phyloP scores from a whole-genome alignment of 148 eudicot genomes.

The Rhododendron simsii region DNA sequence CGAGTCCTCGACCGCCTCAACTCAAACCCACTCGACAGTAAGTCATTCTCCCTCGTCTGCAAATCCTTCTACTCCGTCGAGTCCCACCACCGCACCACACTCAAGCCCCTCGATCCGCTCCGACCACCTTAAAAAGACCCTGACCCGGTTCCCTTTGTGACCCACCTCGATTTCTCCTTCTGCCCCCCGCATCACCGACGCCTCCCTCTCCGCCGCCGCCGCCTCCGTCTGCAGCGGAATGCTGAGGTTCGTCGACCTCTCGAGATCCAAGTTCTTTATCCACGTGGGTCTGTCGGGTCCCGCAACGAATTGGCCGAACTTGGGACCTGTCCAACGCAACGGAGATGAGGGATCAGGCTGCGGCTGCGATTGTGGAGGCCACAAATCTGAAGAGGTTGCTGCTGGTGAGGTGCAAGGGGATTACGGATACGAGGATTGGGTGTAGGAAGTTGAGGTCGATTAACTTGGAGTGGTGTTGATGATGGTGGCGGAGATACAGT shows the following conservation, averaged over 20 bases:
- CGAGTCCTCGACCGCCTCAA: conserved; percentile 57
- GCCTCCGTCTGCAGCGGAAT: conserved; percentile 12
- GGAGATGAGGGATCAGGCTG: conserved; percentile 47
- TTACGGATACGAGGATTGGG: conserved; percentile 88
- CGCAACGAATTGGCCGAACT: conserved; percentile 39
- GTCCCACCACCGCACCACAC: conserved; percentile 48
- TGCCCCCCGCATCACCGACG: conserved; percentile 8
- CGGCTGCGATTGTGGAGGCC: conserved; percentile 68
- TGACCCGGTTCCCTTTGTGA: conserved; percentile 41
- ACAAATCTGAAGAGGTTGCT: conserved; percentile 62
- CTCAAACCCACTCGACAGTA: conserved; percentile 43
- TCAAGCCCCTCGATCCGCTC: conserved; percentile 51
- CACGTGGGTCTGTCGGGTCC: conserved; percentile 49
- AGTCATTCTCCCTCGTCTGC: conserved; percentile 67
- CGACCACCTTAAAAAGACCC: conserved; percentile 36
- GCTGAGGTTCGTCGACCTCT: conserved; percentile 51
- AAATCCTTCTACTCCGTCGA: conserved; percentile 51
- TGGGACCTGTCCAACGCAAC: conserved; percentile 78
- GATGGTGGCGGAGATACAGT: no score
- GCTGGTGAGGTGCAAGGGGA: conserved; percentile 66
- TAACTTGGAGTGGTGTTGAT: conserved; percentile 70
- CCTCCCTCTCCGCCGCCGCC: conserved; percentile 43
- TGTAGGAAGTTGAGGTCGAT: conserved; percentile 64
- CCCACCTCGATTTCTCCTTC: conserved; percentile 47
- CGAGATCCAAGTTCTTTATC: conserved; percentile 55